Evolutionary conservation across 805 yeast genomes (phyloP).

Genomic region (Candida hungchunana): DNA sequence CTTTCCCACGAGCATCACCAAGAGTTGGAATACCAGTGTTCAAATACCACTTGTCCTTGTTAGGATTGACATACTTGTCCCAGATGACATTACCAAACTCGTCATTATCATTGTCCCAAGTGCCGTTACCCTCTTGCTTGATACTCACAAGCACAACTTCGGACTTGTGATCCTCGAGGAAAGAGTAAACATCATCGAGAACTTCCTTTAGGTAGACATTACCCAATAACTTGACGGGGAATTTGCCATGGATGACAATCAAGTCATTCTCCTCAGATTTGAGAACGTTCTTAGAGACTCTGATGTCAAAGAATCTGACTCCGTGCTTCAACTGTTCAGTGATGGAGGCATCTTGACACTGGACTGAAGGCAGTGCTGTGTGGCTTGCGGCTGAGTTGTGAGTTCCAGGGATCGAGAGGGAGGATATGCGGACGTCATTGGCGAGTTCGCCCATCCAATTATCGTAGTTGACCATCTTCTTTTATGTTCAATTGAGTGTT

Average conservation of each 20-base stretch:
- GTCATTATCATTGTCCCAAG: conserved; percentile 58
- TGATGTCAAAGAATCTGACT: conserved; percentile 68
- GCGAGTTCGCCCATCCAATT: conserved; percentile 52
- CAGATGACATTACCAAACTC: conserved; percentile 62
- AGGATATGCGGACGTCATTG: conserved; percentile 47
- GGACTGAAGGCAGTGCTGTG: conserved; percentile 68
- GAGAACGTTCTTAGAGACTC: conserved; percentile 56
- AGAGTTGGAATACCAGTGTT: conserved; percentile 51
- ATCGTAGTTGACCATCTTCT: conserved; percentile 23
- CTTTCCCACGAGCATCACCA: conserved; percentile 64
- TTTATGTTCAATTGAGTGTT: no score
- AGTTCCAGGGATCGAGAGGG: conserved; percentile 75
- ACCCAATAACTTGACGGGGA: conserved; percentile 62
- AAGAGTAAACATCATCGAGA: conserved; percentile 55
- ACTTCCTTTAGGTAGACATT: conserved; percentile 49
- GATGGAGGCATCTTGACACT: conserved; percentile 64
- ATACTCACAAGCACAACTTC: conserved; percentile 66
- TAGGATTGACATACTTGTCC: conserved; percentile 48
- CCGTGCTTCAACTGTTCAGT: conserved; percentile 65
- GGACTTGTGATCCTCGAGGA: conserved; percentile 45
- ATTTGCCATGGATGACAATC: conserved; percentile 69
- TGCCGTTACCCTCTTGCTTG: conserved; percentile 69
- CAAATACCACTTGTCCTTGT: conserved; percentile 58
- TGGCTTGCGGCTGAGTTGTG: conserved; percentile 76
- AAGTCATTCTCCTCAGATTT: conserved; percentile 51